A percentile compares a stretch with the other conserved stretches of the same genome.
These are phyloP conservation scores for Oryza rufipogon DNA, from an alignment of 176 grass and related monocot genomes.

Conservation along the genomic window DNA sequence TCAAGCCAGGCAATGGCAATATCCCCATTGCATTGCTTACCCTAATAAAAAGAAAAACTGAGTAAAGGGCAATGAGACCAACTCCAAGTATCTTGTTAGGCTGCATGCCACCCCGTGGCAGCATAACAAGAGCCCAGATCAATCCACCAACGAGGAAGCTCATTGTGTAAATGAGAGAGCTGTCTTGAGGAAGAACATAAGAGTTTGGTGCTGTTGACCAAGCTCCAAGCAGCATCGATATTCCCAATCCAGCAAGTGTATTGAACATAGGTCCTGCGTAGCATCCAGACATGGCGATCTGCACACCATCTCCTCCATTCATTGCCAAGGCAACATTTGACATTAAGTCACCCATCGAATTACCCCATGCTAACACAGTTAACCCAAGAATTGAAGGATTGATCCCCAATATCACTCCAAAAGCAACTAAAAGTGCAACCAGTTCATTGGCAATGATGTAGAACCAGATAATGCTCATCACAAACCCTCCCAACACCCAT, in stretches of 20 bases:
- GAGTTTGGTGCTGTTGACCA: slow-evolving; percentile 68
- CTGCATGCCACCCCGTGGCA: slow-evolving; percentile 72
- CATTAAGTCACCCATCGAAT: slow-evolving; percentile 97
- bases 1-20: slow-evolving; percentile 67
- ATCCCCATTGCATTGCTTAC: slow-evolving; percentile 76
- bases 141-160: slow-evolving; percentile 85
- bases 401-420: slow-evolving; percentile 85
- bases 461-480: slow-evolving; percentile 99
- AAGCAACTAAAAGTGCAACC: slow-evolving; percentile 89
- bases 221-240: slow-evolving; percentile 89
- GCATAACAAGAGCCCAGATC: slow-evolving; percentile 76
- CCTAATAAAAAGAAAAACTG: slow-evolving; percentile 76
- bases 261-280: slow-evolving; percentile 99
- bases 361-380: slow-evolving; percentile 95
- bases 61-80: slow-evolving; percentile 85
- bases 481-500: slow-evolving; percentile 96
- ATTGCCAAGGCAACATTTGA: slow-evolving; percentile 93
- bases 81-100: slow-evolving; percentile 80
- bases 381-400: slow-evolving; percentile 95
- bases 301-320: slow-evolving; percentile 84
- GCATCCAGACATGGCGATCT: slow-evolving; percentile 98
- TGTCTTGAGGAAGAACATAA: slow-evolving; percentile 75
- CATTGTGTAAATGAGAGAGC: slow-evolving; percentile 83
- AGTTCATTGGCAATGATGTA: slow-evolving; percentile 96
- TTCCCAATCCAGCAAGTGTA: slow-evolving; percentile 88